Evolutionary conservation across 352 stramenopile genomes (phyloP), one percentile per base, ranked within the genome.

Genomic region (Pythium oligandrum): DNA sequence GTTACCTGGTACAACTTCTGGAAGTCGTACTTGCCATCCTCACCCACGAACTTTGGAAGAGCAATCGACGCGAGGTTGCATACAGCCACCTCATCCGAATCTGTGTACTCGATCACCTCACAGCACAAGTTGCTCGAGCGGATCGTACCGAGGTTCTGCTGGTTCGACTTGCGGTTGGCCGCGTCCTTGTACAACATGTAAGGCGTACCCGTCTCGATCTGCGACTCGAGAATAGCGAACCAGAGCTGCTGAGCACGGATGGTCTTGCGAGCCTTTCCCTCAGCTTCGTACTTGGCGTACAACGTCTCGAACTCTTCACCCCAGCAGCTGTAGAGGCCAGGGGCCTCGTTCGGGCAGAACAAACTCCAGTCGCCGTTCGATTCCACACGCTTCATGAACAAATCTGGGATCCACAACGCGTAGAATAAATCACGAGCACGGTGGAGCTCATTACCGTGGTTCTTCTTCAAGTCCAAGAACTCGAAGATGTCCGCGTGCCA

Each of bases 171-270:
- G 63, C 64, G 66, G 70, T 99, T 99, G 71, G 90, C 98, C 44
- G 94, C 79, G 79, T 99, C 97, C 80, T 99, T 99, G 86, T 97
- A 99, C 5, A 99, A 75, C 95, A 99, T 99, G 78, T 99, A 99
- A 1, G 97, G 97, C 46, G 96, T 99, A 49, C 97, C 97, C 2
- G 97, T 99, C 77, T 99, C 97, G 44, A 99, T 97, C 82, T 99
- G 97, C 33, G 91, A 93, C 48, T 99, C 96, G 48, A 99, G 72
- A 69, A 99, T 98, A 31, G 93, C 88, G 73, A 99, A 99, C 97
- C 97, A 99, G 12, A 99, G 74, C 68, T 98, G 81, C 65, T 99
- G 96, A 0, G 97, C 97, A 52, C 97, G 96, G 62, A 99, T 98
- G 3, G 90, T 97, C 68, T 97, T 94, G 40, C 97, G 81, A 30